Evolutionary conservation across 805 yeast genomes (phyloP), one percentile per base, ranked within the genome.

Genomic region (Candida tibetensis): DNA sequence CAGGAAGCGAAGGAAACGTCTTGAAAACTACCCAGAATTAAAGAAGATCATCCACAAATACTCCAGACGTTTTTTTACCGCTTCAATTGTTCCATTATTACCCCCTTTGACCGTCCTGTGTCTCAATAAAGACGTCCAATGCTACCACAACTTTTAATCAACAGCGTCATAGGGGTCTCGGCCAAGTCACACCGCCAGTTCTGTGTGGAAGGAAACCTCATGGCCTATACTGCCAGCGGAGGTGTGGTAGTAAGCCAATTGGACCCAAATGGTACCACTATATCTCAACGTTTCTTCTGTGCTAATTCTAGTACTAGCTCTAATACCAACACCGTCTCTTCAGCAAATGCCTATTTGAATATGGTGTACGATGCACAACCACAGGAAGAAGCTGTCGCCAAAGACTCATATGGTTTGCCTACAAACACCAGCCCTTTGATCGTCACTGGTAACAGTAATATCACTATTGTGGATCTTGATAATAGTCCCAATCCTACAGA

Each of bases 221-320:
- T 78, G 16, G 82, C 79, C 0, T 78, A 77, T 48, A 66, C 72
- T 3, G 81, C 81, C 9, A 73, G 81, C 41, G 81, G 81, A 16
- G 82, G 82, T 3, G 81, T 77, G 3, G 79, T 77, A 9, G 79
- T 77, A 1, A 59, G 74, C 31, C 50, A 59, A 14, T 39, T 71
- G 2, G 50, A 48, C 18, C 12, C n/a, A 5, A 47, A 56, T 12
- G 49, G 42, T 14, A 13, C 44, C 3, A 45, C 58, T 0, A 37
- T 39, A 10, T 44, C 59, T 40, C 81, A 75, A 47, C 55, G 77
- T 42, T 75, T 77, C 49, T 75, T 71, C 53, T 74, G 79, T 57
- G 81, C 81, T 13, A 74, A 69, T 40, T 35, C 49, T 4, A 40
- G 39, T 32, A 29, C 30, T 7, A 27, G 27, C 17, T 13, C 23